Conservation (phyloP, 1,284 basidiomycete genomes). For the Austroboletus niveus region DNA sequence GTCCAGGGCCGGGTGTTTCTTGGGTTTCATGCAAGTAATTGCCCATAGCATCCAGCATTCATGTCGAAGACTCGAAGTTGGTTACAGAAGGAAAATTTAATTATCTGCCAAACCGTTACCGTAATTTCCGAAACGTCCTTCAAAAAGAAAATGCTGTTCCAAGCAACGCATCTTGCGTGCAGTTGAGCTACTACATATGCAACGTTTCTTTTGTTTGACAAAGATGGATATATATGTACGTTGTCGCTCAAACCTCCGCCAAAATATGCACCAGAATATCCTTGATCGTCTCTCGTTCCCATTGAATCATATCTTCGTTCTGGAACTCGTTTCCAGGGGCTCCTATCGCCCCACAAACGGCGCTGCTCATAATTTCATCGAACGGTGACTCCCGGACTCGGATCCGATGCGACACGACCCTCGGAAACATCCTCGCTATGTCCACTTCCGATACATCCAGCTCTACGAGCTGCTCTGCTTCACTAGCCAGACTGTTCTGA, state of each 20-base stretch:
- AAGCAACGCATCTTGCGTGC: too few species aligned
- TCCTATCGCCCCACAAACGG: constrained; percentile 48
- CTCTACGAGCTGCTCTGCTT: constrained; percentile 24
- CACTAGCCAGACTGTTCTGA: constrained; percentile 5
- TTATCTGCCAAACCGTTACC: too few species aligned
- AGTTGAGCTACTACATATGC: too few species aligned
- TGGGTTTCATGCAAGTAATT: too few species aligned
- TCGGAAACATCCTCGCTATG: constrained; percentile 64
- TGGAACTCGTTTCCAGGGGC: constrained; percentile 24
- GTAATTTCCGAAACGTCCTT: too few species aligned
- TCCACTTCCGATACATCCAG: constrained; percentile 71
- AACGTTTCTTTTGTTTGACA: not conserved
- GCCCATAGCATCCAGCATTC: too few species aligned
- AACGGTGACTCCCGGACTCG: constrained; percentile 62
- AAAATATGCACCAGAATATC: constrained; percentile 58
- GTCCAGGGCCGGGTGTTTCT: too few species aligned
- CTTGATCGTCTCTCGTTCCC: constrained; percentile 49
- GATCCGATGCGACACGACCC: constrained; percentile 69
- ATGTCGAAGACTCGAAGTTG: too few species aligned
- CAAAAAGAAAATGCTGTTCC: too few species aligned
- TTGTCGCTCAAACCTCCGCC: constrained; percentile 42
- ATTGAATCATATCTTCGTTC: constrained; percentile 16
- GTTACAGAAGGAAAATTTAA: too few species aligned
- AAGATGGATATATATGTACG: not conserved
- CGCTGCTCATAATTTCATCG: constrained; percentile 64